Conservation (phyloP, 2,329 filamentous ascomycete genomes). For the Fusarium odoratissimum region DNA sequence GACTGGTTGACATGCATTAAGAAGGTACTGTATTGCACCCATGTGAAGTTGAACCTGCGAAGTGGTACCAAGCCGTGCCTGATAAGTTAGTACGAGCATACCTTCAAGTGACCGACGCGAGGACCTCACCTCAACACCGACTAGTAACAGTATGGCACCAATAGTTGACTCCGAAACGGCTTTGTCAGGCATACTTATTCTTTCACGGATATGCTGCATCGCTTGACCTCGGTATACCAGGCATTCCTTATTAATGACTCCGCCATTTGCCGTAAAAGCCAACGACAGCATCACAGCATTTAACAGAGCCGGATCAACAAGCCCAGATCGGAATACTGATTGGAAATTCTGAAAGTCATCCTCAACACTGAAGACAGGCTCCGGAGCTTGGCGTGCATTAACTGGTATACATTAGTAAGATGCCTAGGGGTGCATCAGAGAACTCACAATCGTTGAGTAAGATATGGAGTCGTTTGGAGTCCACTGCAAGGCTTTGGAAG, state of each 20-base stretch:
- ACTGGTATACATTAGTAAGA: neutral
- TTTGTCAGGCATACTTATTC: constrained; percentile 45
- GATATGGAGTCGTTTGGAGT: constrained; percentile 17
- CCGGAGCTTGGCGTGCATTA: constrained; percentile 41
- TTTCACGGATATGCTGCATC: constrained; percentile 49
- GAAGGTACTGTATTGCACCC: constrained; percentile 51
- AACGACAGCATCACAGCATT: constrained; percentile 56
- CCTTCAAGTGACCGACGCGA: no score
- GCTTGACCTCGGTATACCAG: constrained; percentile 52
- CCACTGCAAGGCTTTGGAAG: constrained; percentile 22
- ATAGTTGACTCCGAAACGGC: constrained; percentile 52
- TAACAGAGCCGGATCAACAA: constrained; percentile 52
- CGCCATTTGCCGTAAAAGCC: constrained; percentile 45
- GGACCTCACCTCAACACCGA: constrained; percentile 54
- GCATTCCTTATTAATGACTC: constrained; percentile 47
- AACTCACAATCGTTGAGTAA: constrained; percentile 23
- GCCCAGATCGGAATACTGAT: constrained; percentile 48
- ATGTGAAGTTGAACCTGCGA: constrained; percentile 57
- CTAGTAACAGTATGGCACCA: constrained; percentile 56
- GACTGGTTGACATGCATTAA: constrained; percentile 47
- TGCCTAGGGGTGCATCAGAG: accelerated
- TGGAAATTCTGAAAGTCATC: constrained; percentile 54
- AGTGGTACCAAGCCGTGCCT: constrained; percentile 53
- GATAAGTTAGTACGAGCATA: neutral
- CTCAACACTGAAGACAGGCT: constrained; percentile 53